Conservation (phyloP, 345 rosid genomes). For the Pistacia integerrima region DNA sequence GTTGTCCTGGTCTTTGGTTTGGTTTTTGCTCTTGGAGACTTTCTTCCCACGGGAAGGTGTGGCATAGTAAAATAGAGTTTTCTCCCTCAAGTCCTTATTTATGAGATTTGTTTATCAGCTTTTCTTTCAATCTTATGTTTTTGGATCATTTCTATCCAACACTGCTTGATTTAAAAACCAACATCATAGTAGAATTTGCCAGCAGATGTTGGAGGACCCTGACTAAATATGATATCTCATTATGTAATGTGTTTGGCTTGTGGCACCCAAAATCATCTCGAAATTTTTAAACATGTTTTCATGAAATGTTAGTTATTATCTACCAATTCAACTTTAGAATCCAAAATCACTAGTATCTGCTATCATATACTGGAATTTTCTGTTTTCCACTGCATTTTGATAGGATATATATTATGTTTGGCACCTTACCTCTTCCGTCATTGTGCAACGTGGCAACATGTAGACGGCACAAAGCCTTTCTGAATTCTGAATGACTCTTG, state of each 20-base stretch:
- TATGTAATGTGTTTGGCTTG: neutral
- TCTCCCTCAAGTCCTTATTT: conserved; percentile 9
- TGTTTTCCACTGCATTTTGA: neutral
- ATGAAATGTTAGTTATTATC: neutral
- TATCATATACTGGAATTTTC: neutral
- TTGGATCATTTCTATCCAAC: neutral
- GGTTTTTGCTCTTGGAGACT: conserved; percentile 93
- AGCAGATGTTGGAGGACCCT: neutral
- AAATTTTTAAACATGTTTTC: neutral
- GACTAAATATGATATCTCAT: neutral
- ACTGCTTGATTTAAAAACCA: neutral
- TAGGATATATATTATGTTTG: neutral
- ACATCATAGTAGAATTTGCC: neutral
- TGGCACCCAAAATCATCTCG: neutral
- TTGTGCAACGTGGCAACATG: too few species aligned
- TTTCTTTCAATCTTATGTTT: neutral
- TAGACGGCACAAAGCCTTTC: too few species aligned
- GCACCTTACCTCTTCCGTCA: too few species aligned
- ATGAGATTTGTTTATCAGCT: conserved; percentile 26
- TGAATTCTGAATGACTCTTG: too few species aligned
- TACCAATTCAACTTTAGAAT: neutral
- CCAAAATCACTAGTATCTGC: neutral
- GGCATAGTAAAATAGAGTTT: conserved; percentile 28
- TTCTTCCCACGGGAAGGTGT: conserved; percentile 87
- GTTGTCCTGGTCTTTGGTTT: conserved; percentile 92